These are phyloP conservation scores for Tylopilus intermedius DNA, from an alignment of 768 basidiomycete genomes.

Conservation along the genomic window DNA sequence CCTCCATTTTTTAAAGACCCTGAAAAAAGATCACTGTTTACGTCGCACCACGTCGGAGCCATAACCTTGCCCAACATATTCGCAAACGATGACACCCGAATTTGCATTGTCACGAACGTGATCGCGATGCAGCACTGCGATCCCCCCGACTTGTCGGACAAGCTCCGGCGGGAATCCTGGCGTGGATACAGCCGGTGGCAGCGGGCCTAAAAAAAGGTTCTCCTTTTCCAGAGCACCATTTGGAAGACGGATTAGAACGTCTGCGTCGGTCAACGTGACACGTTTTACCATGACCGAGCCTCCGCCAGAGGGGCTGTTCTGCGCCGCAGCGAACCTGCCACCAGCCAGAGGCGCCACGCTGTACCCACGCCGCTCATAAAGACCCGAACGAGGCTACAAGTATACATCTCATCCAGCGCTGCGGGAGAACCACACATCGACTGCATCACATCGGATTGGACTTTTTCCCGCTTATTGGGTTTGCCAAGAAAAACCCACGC, in stretches of 20 bases:
- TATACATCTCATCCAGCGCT: neutral
- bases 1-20: constrained; percentile 18
- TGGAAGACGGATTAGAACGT: neutral
- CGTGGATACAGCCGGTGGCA: neutral
- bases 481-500: constrained; percentile 1
- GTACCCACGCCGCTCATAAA: constrained; percentile 1
- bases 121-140: neutral
- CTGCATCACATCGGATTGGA: neutral
- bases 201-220: neutral
- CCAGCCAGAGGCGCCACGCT: neutral
- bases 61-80: constrained; percentile 2
- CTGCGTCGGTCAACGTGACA: constrained; percentile 14
- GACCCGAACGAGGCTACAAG: neutral
- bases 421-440: neutral
- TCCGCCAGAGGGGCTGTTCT: neutral
- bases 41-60: constrained; percentile 2
- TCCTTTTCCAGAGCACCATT: neutral
- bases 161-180: constrained; percentile 10
- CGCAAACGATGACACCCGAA: neutral
- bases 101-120: constrained; percentile 1
- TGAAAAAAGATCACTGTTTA: neutral
- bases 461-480: neutral
- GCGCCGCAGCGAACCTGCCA: constrained; percentile 2
- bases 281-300: constrained; percentile 2
- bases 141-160: neutral